Base-by-base conservation (phyloP, 352 stramenopile genomes). In the Phytophthora citrophthora region DNA sequence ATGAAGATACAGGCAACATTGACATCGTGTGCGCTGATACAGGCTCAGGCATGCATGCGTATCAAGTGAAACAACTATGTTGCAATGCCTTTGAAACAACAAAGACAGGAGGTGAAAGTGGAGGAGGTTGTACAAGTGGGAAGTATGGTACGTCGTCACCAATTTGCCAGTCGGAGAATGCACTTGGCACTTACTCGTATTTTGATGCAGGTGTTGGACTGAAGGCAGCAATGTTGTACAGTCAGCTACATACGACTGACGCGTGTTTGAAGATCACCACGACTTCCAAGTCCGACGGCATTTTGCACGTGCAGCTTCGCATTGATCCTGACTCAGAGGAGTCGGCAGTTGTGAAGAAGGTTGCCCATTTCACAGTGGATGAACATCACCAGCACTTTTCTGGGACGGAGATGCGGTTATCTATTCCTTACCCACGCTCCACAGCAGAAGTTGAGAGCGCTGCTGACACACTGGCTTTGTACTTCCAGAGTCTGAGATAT, bases 1-100 rank as follows among this genome's bases (percentile, higher is more conserved):
- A 71, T 36, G 32, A 36, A n/a, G 20, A 58, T 12, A 71, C 64
- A 1, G 72, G 69, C 11, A 60, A 56, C 16, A 50, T 93, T 38
- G 83, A 92, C 52, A 69, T 95, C 29, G 63, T 91, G n/a, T 95
- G 86, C 51, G 79, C 79, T 10, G 86, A 95, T 55, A 93, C 83
- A 4, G 86, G 86, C 38, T 83, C 76, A 2, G 86, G 86, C 5
- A 89, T 95, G 27, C 72, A 68, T 4, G 73, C 81, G 13, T 84
- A 93, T 18, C 63, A 90, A 44, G 70, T 95, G 16, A 77, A 74
- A 27, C 40, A 84, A 54, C 60, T 95, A 8, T 95, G 86, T 47
- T 87, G 82, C 49, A 78, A 74, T 1, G 75, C 76, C 5, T 95
- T 95, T 29, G 83, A 86, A 55, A 93, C 86, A 5, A 93, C 79